Evolutionary conservation across 805 yeast species (phyloP), one percentile per base, ranked within the genome.

Genomic region (Priceomyces castillae): DNA sequence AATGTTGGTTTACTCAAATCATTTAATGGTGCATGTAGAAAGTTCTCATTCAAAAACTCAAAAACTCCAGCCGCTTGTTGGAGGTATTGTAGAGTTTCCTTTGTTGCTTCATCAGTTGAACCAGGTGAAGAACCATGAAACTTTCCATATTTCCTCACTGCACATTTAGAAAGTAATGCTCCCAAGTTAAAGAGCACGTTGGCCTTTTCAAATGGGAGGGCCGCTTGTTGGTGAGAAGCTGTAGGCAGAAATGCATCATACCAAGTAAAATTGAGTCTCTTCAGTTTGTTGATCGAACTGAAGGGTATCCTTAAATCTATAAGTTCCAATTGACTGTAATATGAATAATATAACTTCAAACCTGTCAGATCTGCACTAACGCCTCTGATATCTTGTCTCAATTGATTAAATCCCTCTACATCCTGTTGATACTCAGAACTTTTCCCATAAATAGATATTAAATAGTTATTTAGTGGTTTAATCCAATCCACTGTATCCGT

Each of bases 121-220:
- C 59, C 58, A 7, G 63, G 58, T 9, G 61, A 61, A 38, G 42
- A 39, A 15, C 47, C 40, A 15, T 47, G 52, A 2, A 64, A 49
- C 25, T 63, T 65, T 6, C 49, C 46, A 43, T 69, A 68, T 39
- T 59, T 61, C n/a, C 41, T 14, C 1, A 45, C 42, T 0, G 82
- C 84, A 30, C 77, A 65, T 43, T 75, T 69, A 2, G 85, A 76
- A 46, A 83, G 64, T 2, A 82, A 54, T 0, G 87, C 74, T 1
- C 82, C 97, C 41, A 90, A 64, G 56, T 90, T 90, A 73, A 83
- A 92, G 41, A 94, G 70, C 2, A 84, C 68, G 19, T 86, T 78
- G 0, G 97, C 96, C 65, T 92, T 92, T 57, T 92, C 99, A 58
- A 87, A 90, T 0, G 96, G 89, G 35, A 87, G 56, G 0, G 96